Conservation (phyloP, 176 grass and related monocot genomes). For the Zea luxurians region DNA sequence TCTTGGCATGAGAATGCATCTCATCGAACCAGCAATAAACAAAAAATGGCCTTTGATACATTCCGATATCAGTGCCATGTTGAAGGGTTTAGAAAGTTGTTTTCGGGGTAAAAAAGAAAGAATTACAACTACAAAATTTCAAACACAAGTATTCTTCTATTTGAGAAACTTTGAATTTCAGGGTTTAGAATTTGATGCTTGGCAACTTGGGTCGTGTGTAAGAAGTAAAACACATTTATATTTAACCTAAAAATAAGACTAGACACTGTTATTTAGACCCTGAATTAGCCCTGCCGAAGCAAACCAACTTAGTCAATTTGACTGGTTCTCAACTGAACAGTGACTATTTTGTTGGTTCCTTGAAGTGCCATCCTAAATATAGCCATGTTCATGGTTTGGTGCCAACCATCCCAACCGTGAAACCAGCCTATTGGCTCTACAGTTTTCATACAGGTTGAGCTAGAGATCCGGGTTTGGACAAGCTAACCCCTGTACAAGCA, state of each 20-base stretch:
- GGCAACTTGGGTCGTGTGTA: not conserved
- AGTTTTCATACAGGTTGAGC: not conserved
- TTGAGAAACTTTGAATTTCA: not conserved
- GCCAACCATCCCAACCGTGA: not conserved
- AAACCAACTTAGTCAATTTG: not conserved
- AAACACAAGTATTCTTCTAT: not conserved
- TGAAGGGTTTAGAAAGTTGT: not conserved
- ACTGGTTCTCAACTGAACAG: not conserved
- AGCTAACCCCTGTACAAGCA: not conserved
- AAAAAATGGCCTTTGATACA: not conserved
- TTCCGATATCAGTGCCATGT: not conserved
- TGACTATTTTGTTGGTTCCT: not conserved
- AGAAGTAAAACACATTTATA: not conserved
- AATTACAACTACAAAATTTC: not conserved
- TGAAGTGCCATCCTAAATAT: conserved; percentile 7
- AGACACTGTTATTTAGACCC: not conserved
- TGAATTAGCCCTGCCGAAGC: not conserved
- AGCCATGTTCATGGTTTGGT: not conserved
- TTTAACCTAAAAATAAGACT: not conserved
- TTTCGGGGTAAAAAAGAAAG: not conserved
- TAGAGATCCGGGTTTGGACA: not conserved
- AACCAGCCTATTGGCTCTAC: not conserved
- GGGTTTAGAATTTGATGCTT: not conserved
- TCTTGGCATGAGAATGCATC: not conserved
- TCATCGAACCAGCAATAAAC: not conserved